These are phyloP conservation scores for Ophiostoma ips DNA, from an alignment of 2,329 filamentous ascomycete species.

Conservation along the genomic window DNA sequence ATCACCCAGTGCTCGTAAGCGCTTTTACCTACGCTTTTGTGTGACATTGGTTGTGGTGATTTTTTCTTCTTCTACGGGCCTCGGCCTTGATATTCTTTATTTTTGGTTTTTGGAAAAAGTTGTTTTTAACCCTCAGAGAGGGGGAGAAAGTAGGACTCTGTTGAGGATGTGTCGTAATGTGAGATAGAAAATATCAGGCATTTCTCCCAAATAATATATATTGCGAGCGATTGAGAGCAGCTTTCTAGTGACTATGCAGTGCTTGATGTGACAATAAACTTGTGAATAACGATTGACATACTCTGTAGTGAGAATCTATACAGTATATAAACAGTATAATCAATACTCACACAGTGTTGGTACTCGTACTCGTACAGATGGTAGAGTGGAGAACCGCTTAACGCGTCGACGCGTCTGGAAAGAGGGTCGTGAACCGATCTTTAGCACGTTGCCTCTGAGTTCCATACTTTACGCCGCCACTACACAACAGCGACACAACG, in stretches of 20 bases:
- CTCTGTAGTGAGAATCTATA: no score
- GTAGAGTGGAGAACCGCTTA: constrained; percentile 8
- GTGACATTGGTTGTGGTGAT: not conserved
- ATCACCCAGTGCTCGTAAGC: constrained; percentile 14
- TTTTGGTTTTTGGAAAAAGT: not conserved
- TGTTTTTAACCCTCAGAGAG: not conserved
- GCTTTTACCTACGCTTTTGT: no score
- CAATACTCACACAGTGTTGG: no score
- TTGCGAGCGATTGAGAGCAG: no score
- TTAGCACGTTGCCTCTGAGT: not conserved
- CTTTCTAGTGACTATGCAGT: no score
- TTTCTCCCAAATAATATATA: no score
- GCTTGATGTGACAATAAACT: no score
- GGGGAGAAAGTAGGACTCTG: not conserved
- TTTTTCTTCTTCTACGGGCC: not conserved
- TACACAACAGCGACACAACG: not conserved
- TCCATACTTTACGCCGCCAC: not conserved
- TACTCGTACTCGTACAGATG: no score
- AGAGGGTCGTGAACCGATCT: not conserved
- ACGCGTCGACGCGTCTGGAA: constrained; percentile 15
- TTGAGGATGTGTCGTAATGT: constrained; percentile 1
- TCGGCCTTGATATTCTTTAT: not conserved
- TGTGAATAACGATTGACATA: no score
- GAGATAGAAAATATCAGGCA: not conserved
- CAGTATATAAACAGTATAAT: no score